Evolutionary conservation across 805 yeast species (phyloP).

Genomic region (Danielia oregonensis): DNA sequence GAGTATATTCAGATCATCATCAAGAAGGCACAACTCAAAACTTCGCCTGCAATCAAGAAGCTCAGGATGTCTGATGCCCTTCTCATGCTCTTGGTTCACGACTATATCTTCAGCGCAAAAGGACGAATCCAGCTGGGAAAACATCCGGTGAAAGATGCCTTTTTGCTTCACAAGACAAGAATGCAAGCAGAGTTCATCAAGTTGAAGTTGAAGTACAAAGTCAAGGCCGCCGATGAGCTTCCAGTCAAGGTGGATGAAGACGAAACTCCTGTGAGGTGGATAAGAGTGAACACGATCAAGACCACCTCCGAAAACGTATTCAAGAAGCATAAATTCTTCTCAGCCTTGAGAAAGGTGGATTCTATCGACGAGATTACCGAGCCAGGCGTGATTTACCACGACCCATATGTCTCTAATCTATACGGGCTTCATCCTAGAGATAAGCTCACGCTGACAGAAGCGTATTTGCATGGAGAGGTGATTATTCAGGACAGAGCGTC

Average conservation of each 20-base stretch:
- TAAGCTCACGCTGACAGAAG: conserved; percentile 59
- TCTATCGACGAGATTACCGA: conserved; percentile 38
- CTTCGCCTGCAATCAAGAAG: conserved; percentile 37
- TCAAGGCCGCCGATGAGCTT: conserved; percentile 48
- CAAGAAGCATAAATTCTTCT: conserved; percentile 33
- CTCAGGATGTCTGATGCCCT: conserved; percentile 48
- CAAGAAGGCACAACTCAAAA: conserved; percentile 62
- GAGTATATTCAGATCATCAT: conserved; percentile 61
- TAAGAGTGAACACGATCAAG: conserved; percentile 66
- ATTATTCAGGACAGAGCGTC: conserved; percentile 96
- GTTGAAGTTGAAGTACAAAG: conserved; percentile 69
- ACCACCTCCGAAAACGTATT: conserved; percentile 37
- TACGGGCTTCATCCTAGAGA: conserved; percentile 82
- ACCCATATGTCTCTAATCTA: conserved; percentile 67
- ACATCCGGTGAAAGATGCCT: conserved; percentile 77
- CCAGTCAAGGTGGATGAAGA: conserved; percentile 45
- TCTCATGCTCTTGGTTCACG: conserved; percentile 72
- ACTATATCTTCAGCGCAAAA: conserved; percentile 65
- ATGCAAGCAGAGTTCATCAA: conserved; percentile 78
- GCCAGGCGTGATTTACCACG: conserved; percentile 65
- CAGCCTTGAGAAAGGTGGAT: conserved; percentile 44
- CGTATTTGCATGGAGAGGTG: conserved; percentile 70
- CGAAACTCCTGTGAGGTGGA: conserved; percentile 78
- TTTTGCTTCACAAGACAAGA: conserved; percentile 75
- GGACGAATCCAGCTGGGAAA: conserved; percentile 89